Evolutionary conservation across 768 basidiomycete genomes (phyloP).

Genomic region (Pleurotus djamor): DNA sequence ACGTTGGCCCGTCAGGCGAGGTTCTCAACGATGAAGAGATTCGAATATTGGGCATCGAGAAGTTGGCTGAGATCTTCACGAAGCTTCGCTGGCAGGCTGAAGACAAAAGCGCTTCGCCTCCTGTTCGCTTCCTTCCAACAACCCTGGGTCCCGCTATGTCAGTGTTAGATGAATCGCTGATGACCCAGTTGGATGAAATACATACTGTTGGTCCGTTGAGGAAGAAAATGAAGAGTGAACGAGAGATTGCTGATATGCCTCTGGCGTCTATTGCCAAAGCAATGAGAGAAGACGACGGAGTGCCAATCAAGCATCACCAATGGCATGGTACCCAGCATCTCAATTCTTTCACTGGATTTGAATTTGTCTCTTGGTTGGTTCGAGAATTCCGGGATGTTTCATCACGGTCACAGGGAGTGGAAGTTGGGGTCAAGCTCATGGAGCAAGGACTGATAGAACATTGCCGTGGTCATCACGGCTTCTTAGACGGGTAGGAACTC

Average conservation of each 20-base stretch:
- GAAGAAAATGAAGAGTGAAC: slow-evolving; percentile 81
- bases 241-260: slow-evolving; percentile 67
- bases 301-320: slow-evolving; percentile 79
- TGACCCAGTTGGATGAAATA: slow-evolving; percentile 79
- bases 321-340: slow-evolving; percentile 79
- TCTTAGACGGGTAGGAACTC: slow-evolving; percentile 76
- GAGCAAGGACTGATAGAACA: slow-evolving; percentile 88
- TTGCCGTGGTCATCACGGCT: slow-evolving; percentile 73
- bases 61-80: slow-evolving; percentile 85
- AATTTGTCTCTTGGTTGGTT: slow-evolving; percentile 91
- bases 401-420: slow-evolving; percentile 73
- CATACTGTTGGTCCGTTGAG: slow-evolving; percentile 70
- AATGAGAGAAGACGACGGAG: slow-evolving; percentile 84
- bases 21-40: slow-evolving; percentile 83
- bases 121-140: slow-evolving; percentile 80
- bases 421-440: slow-evolving; percentile 74
- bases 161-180: slow-evolving; percentile 74
- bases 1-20: slow-evolving; percentile 65
- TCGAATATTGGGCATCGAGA: slow-evolving; percentile 86
- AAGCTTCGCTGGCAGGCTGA: slow-evolving; percentile 79
- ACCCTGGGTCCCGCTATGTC: slow-evolving; percentile 81
- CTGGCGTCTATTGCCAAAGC: slow-evolving; percentile 68
- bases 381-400: slow-evolving; percentile 89
- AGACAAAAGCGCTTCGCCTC: slow-evolving; percentile 48
- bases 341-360: slow-evolving; percentile 86